A percentile compares a stretch with the other conserved stretches of the same genome.
phyloP scores from a whole-genome alignment of 148 eudicot genomes.

The Arctostaphylos glauca region DNA sequence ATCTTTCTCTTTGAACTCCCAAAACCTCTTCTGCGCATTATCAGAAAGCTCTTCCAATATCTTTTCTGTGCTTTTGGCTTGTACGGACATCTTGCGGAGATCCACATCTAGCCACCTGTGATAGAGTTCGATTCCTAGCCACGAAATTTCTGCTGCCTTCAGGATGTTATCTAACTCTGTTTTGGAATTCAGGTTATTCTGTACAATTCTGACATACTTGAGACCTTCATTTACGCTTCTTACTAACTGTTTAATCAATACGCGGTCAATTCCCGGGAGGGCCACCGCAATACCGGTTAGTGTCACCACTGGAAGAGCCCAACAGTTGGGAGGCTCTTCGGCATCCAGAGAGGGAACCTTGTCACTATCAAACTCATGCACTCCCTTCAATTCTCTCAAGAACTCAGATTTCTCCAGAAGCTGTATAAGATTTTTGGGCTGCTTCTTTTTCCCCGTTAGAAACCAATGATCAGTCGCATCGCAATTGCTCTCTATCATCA shows the following conservation, averaged over 20 bases:
- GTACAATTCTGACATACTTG: conserved; percentile 30
- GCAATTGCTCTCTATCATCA: conserved; percentile 35
- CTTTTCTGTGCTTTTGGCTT: conserved; percentile 30
- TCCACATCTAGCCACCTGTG: conserved; percentile 50
- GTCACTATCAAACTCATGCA: conserved; percentile 34
- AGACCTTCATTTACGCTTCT: conserved; percentile 38
- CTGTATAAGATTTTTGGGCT: conserved; percentile 35
- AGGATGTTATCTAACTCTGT: conserved; percentile 25
- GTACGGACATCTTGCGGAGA: conserved; percentile 28
- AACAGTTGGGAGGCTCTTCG: conserved; percentile 53
- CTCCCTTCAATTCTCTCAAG: conserved; percentile 25
- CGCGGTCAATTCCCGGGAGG: conserved; percentile 26
- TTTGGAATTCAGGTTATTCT: conserved; percentile 28
- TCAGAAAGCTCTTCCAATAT: conserved; percentile 31
- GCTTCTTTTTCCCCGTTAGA: conserved; percentile 36
- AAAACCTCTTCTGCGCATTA: conserved; percentile 33
- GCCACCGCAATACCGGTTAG: conserved; percentile 47
- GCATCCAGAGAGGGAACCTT: conserved; percentile 36
- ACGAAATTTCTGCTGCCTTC: conserved; percentile 44
- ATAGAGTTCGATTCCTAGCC: conserved; percentile 42
- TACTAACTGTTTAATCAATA: conserved; percentile 26
- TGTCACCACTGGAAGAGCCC: conserved; percentile 59
- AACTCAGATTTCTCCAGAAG: conserved; percentile 27
- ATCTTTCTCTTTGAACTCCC: conserved; percentile 17
- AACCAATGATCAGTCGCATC: conserved; percentile 39